A percentile compares a stretch with the other conserved stretches of the same genome.
phyloP scores from a whole-genome alignment of 305 asterid genomes.

The Plantago coronopus region DNA sequence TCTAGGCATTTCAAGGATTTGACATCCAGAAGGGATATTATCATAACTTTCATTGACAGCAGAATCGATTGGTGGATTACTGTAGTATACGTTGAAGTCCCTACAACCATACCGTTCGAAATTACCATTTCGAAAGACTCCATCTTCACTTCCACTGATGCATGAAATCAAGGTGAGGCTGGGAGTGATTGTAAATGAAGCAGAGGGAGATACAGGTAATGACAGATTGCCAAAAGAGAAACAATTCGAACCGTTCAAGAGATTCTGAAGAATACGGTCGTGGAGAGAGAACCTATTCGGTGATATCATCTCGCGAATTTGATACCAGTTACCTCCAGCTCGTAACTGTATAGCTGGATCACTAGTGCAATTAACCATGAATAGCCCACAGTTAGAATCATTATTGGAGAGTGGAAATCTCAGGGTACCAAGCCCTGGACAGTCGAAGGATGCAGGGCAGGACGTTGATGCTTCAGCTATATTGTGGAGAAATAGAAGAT shows the following conservation, averaged over 20 bases:
- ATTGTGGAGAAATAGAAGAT: slow-evolving; percentile 12
- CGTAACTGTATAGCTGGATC: slow-evolving; percentile 22
- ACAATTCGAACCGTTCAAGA: neutral
- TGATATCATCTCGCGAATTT: neutral
- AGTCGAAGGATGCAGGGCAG: slow-evolving; percentile 34
- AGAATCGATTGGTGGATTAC: neutral
- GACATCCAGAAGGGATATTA: slow-evolving; percentile 19
- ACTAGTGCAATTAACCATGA: slow-evolving; percentile 19
- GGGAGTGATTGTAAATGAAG: slow-evolving; percentile 24
- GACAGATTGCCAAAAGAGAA: neutral
- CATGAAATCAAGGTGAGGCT: slow-evolving; percentile 38
- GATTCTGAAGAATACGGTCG: neutral
- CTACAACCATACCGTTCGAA: slow-evolving; percentile 13
- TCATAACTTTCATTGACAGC: neutral
- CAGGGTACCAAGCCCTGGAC: slow-evolving; percentile 27
- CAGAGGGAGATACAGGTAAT: slow-evolving; percentile 22
- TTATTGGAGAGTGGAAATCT: slow-evolving; percentile 31
- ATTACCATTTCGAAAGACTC: neutral
- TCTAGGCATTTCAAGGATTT: slow-evolving; percentile 20
- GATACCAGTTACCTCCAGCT: neutral
- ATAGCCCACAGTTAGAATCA: slow-evolving; percentile 38
- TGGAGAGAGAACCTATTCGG: neutral
- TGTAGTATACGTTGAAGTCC: slow-evolving; percentile 16
- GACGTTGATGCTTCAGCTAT: slow-evolving; percentile 12
- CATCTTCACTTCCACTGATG: neutral